A percentile compares a stretch with the other conserved stretches of the same genome.
Evolutionary conservation across 352 stramenopile species (phyloP).

Genomic region (Phytopythium litorale): DNA sequence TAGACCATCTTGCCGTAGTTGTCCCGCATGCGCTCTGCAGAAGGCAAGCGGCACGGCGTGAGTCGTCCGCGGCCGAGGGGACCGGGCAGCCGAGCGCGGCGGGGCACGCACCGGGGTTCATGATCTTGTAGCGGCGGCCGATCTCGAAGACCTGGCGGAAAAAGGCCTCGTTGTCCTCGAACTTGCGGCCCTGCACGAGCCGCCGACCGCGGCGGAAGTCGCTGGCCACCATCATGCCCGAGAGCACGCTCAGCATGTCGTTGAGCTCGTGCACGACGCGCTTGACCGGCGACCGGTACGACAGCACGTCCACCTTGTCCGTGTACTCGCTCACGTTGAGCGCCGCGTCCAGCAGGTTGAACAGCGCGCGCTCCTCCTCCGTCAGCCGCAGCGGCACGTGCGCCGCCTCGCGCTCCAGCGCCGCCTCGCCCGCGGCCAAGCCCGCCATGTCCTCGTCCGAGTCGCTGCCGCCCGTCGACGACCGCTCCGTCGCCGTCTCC

Average conservation of each 20-base stretch:
- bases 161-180: slow-evolving; percentile 74
- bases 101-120: slow-evolving; percentile 73
- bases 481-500: not conserved
- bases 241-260: slow-evolving; percentile 61
- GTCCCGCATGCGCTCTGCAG: slow-evolving; percentile 79
- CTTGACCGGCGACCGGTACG: slow-evolving; percentile 63
- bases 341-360: slow-evolving; percentile 75
- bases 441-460: slow-evolving; percentile 33
- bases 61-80: no score
- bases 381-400: slow-evolving; percentile 72
- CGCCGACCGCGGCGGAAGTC: slow-evolving; percentile 59
- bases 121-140: slow-evolving; percentile 93
- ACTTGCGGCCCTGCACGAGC: slow-evolving; percentile 54
- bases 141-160: slow-evolving; percentile 89
- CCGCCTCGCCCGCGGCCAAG: slow-evolving; percentile 22
- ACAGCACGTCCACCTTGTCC: slow-evolving; percentile 89
- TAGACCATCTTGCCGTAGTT: slow-evolving; percentile 96
- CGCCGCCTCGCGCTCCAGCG: slow-evolving; percentile 30
- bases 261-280: slow-evolving; percentile 71
- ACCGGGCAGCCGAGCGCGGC: not conserved
- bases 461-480: slow-evolving; percentile 17
- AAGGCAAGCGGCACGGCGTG: no score
- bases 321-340: slow-evolving; percentile 91
- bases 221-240: slow-evolving; percentile 51
- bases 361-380: slow-evolving; percentile 61